Conservation (phyloP, 176 grass and related monocot genomes). For the Raddia distichophylla region DNA sequence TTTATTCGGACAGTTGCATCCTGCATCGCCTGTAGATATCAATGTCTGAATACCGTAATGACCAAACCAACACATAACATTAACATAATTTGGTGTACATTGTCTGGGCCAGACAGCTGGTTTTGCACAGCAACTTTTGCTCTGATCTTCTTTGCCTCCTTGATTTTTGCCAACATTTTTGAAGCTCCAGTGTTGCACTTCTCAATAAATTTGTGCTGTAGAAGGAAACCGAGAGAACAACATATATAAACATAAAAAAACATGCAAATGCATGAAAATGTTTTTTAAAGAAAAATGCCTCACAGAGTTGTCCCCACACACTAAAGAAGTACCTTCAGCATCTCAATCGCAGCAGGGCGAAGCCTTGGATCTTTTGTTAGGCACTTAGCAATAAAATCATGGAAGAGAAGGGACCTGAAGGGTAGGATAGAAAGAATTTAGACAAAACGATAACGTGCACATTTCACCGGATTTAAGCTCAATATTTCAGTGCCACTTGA, state of each 20-base stretch:
- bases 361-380: conserved; percentile 97
- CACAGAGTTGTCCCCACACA: conserved; percentile 8
- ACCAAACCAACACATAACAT: conserved; percentile 39
- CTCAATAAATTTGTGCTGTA: conserved; percentile 98
- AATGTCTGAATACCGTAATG: conserved; percentile 35
- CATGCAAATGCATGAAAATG: conserved; percentile 29
- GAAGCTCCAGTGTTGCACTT: conserved; percentile 90
- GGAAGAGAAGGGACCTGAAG: conserved; percentile 95
- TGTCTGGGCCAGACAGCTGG: conserved; percentile 50
- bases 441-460: background rate
- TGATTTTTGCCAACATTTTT: conserved; percentile 95
- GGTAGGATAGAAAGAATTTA: conserved; percentile 40
- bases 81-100: conserved; percentile 50
- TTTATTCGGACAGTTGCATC: conserved; percentile 59
- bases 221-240: conserved; percentile 10
- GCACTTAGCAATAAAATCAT: conserved; percentile 99
- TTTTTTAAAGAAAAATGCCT: background rate
- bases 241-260: conserved; percentile 35
- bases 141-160: conserved; percentile 86
- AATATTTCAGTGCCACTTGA: conserved; percentile 26
- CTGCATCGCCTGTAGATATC: conserved; percentile 52
- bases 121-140: conserved; percentile 60
- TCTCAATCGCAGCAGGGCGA: conserved; percentile 88
- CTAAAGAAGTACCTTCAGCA: conserved; percentile 81
- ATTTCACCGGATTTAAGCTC: conserved; percentile 14